Percentiles rank a stretch among this genome's conserved stretches.
These are phyloP conservation scores for Oryza officinalis DNA, from an alignment of 176 grass and related monocot genomes.

Conservation along the genomic window DNA sequence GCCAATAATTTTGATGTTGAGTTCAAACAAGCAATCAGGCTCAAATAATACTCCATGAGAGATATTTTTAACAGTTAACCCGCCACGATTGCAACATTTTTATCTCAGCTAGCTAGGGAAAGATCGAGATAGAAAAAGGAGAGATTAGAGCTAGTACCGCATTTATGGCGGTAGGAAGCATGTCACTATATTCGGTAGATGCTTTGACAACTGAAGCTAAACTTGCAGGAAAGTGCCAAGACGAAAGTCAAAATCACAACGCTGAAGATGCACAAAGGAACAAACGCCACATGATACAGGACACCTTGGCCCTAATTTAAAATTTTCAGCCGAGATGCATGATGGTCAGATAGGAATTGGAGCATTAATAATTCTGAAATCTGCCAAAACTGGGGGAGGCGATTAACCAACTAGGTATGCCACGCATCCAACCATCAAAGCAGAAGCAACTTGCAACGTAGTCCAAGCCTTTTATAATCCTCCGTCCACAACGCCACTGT, in stretches of 20 bases:
- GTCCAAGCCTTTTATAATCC: conserved; percentile 26
- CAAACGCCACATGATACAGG: conserved; percentile 35
- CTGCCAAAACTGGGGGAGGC: not conserved
- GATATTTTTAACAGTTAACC: not conserved
- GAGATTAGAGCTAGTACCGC: not conserved
- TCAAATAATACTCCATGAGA: not conserved
- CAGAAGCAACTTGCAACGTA: not conserved
- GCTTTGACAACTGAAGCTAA: conserved; percentile 49
- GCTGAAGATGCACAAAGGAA: conserved; percentile 33
- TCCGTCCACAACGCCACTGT: not conserved
- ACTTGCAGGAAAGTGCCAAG: conserved; percentile 24
- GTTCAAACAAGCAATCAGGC: not conserved
- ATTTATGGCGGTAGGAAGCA: conserved; percentile 56
- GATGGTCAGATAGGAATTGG: not conserved
- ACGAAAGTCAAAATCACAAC: conserved; percentile 51
- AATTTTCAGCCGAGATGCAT: not conserved
- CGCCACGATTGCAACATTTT: not conserved
- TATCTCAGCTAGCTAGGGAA: not conserved
- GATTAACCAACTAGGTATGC: not conserved
- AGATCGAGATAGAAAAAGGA: not conserved
- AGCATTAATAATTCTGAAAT: not conserved
- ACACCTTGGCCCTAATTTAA: not conserved
- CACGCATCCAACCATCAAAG: not conserved
- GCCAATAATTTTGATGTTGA: not conserved
- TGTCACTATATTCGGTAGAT: conserved; percentile 57